Conservation (phyloP, 805 yeast species). For the Metschnikowia reukaufii region DNA sequence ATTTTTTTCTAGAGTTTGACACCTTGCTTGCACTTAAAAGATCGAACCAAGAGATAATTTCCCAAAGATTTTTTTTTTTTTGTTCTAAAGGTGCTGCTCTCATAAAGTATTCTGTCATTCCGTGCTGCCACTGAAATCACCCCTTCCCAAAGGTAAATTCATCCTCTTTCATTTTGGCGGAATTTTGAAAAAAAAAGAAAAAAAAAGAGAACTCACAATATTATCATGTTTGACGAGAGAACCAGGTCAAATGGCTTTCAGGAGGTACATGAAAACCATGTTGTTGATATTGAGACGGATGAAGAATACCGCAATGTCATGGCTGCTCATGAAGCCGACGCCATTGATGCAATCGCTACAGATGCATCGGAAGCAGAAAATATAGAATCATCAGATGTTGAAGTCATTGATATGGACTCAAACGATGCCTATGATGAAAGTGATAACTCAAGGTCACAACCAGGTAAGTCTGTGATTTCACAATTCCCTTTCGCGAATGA, state of each 20-base stretch:
- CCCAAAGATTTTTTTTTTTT: neutral
- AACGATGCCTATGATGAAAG: constrained; percentile 8
- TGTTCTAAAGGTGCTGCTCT: neutral
- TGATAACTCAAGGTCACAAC: neutral
- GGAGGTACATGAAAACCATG: neutral
- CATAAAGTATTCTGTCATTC: neutral
- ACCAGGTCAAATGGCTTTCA: neutral
- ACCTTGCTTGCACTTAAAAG: too few relatives aligned
- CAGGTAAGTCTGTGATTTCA: neutral
- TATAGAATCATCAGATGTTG: constrained; percentile 15
- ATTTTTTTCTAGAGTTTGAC: too few relatives aligned
- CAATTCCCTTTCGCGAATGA: constrained; percentile 32
- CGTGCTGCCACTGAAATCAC: neutral
- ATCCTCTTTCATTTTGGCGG: too few relatives aligned
- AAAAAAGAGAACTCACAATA: too few relatives aligned
- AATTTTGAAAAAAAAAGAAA: too few relatives aligned
- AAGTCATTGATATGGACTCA: constrained; percentile 15
- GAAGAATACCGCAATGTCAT: neutral
- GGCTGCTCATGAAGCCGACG: neutral
- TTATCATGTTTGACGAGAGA: constrained; percentile 1
- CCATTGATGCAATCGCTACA: constrained; percentile 2
- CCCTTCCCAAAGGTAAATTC: too few relatives aligned
- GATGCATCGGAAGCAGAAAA: constrained; percentile 24
- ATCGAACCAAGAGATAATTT: too few relatives aligned
- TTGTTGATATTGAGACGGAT: constrained; percentile 1